Base-by-base conservation (phyloP, 495 filamentous ascomycete genomes). In the Aspergillus affinis region DNA sequence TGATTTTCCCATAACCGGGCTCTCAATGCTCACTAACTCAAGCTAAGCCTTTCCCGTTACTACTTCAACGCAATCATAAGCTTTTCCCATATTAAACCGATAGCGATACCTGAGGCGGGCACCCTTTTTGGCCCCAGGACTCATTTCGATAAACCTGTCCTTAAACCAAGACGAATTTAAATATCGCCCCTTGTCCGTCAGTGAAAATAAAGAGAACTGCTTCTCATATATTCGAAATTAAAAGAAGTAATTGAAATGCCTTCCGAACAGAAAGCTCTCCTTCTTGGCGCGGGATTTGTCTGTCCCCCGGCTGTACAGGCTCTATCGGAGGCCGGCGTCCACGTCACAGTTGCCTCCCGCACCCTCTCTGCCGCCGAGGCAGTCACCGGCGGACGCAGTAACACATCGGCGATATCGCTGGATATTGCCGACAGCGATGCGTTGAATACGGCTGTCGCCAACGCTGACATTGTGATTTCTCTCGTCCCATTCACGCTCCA, bases 291-390 rank as follows among this genome's bases (percentile, higher is more conserved):
- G 51, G 36, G 36, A 6, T 45, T 45, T 19, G 36, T 47, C 53
- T 55, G 36, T 36, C 32, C 12, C 4, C 53, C 53, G 3, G 26
- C 36, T n/a, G 18, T 55, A 8, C 32, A 45, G 21, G 19, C 36
- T 23, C 41, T 55, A 18, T 29, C 44, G n/a, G 41, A 29, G 2
- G 41, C 54, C 15, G 54, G 54, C 13, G 20, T 56, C 13, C 44
- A 48, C 18, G 20, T 48, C 54, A 56, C 54, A 21, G 21, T 48
- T n/a, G 44, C 41, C 44, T 47, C 20, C 44, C 44, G 44, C 13
- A 48, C 54, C 6, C 54, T 56, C 44, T 27, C 12, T 30, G 36
- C 41, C 21, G 54, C 54, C 0, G 41, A 56, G 23, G 54, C 44
- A 44, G 44, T 46, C 8, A 56, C 48, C 21, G 6, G 5, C 20